Base-by-base conservation (phyloP, 1,284 basidiomycete species). In the Rhodofomes roseus region DNA sequence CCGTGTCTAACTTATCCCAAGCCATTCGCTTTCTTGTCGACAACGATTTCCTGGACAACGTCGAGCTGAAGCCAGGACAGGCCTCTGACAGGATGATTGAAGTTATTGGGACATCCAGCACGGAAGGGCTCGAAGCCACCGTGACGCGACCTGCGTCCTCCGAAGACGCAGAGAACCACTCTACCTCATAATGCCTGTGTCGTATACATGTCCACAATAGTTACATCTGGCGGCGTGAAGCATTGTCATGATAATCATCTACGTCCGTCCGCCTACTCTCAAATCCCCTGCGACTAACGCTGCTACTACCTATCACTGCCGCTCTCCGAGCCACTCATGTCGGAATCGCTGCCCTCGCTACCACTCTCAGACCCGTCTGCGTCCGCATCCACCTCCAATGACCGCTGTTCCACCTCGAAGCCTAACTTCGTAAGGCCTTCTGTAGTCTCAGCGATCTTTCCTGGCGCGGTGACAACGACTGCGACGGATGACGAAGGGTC, bases 1-100 rank as follows among this genome's bases (percentile, higher is more conserved):
- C 96, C 0, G 83, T 97, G 4, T 94, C 93, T 2, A 96, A 97
- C 72, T 79, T 98, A 1, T 93, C 95, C 0, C 96, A 98, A 74
- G 93, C 92, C 2, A 92, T 98, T 67, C 87, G 87, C 36, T 99
- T 98, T 74, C 74, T 98, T 16, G 93, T 94, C 2, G 90, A 93
- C 63, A 99, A 99, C 66, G 87, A 95, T 68, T 96, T 96, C 76
- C 77, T 99, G 16, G 77, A 82, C 51, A 83, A 84, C 52, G 94
- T 98, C 1, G 96, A 98, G 74, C 74, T 90, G 22, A 82, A 81
- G 50, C 86, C 89, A 14, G 96, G 96, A 0, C 84, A 95, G 68
- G 89, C 90, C 1, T 79, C 83, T 25, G 83, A 89, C 60, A 81
- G 84, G 66, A 78, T 79, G 69, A 90, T 92, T 27, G 77, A 89